Evolutionary conservation across 768 basidiomycete genomes (phyloP).

Genomic region (Amanita pallidorosea): DNA sequence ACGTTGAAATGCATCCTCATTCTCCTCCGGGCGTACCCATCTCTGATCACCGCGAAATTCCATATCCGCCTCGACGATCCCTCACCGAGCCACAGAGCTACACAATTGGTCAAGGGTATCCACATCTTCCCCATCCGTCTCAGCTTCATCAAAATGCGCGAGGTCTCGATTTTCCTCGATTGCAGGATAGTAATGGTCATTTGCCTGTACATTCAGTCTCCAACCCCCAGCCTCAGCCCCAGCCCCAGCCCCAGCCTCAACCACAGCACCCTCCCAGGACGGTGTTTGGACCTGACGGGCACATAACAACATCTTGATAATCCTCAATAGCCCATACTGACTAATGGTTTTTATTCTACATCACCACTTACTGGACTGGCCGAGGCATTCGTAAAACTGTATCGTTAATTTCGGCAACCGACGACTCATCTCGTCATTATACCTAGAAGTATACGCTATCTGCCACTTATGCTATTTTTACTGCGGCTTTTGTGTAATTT

Average conservation of each 20-base stretch:
- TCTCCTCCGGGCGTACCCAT: constrained; percentile 27
- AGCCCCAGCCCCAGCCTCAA: background rate
- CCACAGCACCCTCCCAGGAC: constrained; percentile 5
- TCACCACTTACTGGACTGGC: constrained; percentile 10
- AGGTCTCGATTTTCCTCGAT: constrained; percentile 31
- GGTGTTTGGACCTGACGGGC: constrained; percentile 34
- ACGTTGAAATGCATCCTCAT: constrained; percentile 30
- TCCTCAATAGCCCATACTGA: constrained; percentile 7
- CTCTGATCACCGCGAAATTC: constrained; percentile 29
- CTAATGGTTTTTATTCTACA: constrained; percentile 2
- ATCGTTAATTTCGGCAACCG: constrained; percentile 11
- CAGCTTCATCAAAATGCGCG: constrained; percentile 30
- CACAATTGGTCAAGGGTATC: constrained; percentile 35
- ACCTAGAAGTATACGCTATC: constrained; percentile 11
- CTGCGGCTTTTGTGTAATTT: constrained; percentile 2
- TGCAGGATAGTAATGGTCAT: constrained; percentile 22
- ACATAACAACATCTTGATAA: constrained; percentile 33
- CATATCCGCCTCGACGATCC: constrained; percentile 47
- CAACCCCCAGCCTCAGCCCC: background rate
- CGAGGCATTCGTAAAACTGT: constrained; percentile 13
- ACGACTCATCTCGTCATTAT: constrained; percentile 8
- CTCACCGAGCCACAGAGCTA: constrained; percentile 47
- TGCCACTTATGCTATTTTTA: constrained; percentile 1
- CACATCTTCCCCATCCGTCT: constrained; percentile 35
- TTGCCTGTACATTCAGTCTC: constrained; percentile 21